Evolutionary conservation across 441 rosid genomes (phyloP), one percentile per base, ranked within the genome.

Genomic region (Dalechampia spathulata): DNA sequence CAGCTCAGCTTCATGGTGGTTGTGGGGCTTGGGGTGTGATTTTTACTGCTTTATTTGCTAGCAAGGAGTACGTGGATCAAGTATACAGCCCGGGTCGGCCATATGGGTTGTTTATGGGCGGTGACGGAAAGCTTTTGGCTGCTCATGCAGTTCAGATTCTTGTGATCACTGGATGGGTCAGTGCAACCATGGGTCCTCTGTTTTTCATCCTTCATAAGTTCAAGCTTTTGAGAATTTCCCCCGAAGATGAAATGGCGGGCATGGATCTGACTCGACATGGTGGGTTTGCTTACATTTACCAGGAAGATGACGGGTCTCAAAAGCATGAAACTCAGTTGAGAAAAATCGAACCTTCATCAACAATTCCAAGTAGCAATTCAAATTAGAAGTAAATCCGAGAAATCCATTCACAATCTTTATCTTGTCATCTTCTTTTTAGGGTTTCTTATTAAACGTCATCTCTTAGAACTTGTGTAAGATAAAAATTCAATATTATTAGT

Each of bases 21-120:
- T 89, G 96, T n/a, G 96, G 96, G 5, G 74, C 81, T 1, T 89
- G 95, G 96, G 96, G 97, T 0, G 57, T 86, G 15, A 65, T 89
- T 47, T 89, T 89, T 74, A 87, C 93, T 0, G 92, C 82, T 21
- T 63, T 88, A 10, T 88, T 88, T 43, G 96, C 96, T 0, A 60
- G 61, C 0, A 53, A 89, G 66, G 75, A 77, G 50, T 86, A 70
- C 22, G 75, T 86, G n/a, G 64, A 39, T 53, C 78, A 89, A 51
- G 80, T 89, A 1, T 89, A 86, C 40, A 51, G 52, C 4, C 60
- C 61, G 14, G 72, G 55, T 6, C 64, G 78, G 12, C 79, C 74
- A 0, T 68, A 89, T 38, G 97, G 97, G 32, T 58, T 86, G 55
- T 72, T 89, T 5, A 82, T 84, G 97, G 95, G 97, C 0, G 97